phyloP scores from a whole-genome alignment of 768 basidiomycete species.

The Xerocomus potaroensis region DNA sequence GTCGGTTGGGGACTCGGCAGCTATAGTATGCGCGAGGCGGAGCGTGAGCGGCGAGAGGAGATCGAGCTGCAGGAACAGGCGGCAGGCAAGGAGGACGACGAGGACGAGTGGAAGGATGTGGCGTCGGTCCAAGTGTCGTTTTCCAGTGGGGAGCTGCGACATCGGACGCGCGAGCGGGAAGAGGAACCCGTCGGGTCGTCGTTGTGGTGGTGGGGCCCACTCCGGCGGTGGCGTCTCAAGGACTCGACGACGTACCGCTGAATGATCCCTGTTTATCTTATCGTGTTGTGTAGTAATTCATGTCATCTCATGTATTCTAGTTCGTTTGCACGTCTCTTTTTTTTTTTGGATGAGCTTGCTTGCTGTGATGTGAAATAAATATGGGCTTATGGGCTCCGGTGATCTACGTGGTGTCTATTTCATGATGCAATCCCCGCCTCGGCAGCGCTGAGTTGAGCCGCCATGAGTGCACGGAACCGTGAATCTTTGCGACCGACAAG shows the following conservation, averaged over 20 bases:
- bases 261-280: neutral
- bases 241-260: constrained; percentile 67
- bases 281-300: constrained; percentile 1
- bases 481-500: constrained; percentile 70
- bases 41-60: constrained; percentile 28
- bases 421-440: constrained; percentile 12
- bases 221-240: constrained; percentile 68
- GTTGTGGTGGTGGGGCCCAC: constrained; percentile 79
- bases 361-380: neutral
- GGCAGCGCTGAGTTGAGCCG: constrained; percentile 71
- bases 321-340: neutral
- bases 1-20: constrained; percentile 74
- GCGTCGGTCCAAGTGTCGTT: neutral
- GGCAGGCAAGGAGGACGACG: constrained; percentile 2
- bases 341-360: constrained; percentile 8
- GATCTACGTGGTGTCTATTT: constrained; percentile 2
- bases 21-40: constrained; percentile 45
- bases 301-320: neutral
- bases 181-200: constrained; percentile 32
- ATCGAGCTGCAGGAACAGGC: constrained; percentile 1
- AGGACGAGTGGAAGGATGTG: constrained; percentile 21
- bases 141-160: constrained; percentile 3
- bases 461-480: constrained; percentile 84
- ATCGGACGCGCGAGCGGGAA: constrained; percentile 1
- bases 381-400: neutral